Conservation (phyloP, 1,284 basidiomycete genomes). For the Gomphus sp. region DNA sequence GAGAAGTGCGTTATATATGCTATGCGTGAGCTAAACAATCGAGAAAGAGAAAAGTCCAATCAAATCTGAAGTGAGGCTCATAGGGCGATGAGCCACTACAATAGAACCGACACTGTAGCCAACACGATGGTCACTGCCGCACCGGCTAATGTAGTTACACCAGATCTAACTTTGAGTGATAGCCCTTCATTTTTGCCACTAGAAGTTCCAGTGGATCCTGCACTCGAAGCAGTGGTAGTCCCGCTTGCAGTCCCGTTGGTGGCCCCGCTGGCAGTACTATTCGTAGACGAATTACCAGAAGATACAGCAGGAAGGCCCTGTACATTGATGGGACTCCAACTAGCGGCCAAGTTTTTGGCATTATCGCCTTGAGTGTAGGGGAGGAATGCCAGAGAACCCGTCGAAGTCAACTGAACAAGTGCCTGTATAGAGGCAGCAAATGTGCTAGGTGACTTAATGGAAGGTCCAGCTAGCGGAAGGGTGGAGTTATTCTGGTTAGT, state of each 20-base stretch:
- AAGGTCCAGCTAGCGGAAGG: constrained; percentile 57
- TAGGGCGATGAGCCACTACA: not conserved
- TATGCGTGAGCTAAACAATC: too few relatives aligned
- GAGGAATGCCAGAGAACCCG: constrained; percentile 61
- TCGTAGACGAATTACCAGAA: not conserved
- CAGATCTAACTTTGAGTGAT: not conserved
- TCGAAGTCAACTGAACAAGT: constrained; percentile 68
- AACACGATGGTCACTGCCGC: not conserved
- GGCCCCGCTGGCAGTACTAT: not conserved
- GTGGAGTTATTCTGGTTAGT: constrained; percentile 61
- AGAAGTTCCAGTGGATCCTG: constrained; percentile 5
- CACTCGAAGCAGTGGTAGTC: constrained; percentile 1
- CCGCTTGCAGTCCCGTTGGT: not conserved
- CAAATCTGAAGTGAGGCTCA: not conserved
- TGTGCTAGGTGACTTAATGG: constrained; percentile 50
- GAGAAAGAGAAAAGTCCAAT: not conserved
- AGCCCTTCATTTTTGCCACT: not conserved
- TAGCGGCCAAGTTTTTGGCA: constrained; percentile 34
- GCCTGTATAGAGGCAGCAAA: constrained; percentile 66
- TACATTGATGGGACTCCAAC: constrained; percentile 37
- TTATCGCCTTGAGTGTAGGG: constrained; percentile 44
- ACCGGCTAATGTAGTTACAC: not conserved
- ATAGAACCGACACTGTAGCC: not conserved
- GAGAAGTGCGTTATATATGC: too few relatives aligned
- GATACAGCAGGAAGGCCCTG: constrained; percentile 22